Conservation (phyloP, 805 yeast genomes). For the Pichia scutulata region DNA sequence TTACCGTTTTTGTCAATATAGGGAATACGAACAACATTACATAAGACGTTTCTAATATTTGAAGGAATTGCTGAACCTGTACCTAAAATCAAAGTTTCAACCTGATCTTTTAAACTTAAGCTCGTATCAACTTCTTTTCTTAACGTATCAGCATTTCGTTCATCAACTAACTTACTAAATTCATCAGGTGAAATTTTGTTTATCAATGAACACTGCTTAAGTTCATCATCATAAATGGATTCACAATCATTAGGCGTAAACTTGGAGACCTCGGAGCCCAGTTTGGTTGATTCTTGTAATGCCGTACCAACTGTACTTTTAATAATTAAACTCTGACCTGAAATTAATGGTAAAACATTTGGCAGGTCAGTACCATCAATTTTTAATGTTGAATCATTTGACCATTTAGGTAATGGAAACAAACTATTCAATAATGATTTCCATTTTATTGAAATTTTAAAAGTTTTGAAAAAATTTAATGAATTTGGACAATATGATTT, state of each 20-base stretch:
- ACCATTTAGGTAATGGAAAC: constrained; percentile 36
- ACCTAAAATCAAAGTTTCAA: constrained; percentile 72
- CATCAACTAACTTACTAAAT: constrained; percentile 6
- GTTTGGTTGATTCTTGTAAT: constrained; percentile 3
- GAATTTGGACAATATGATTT: constrained; percentile 52
- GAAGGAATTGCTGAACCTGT: constrained; percentile 93
- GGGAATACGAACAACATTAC: constrained; percentile 72
- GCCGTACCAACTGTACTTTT: constrained; percentile 13
- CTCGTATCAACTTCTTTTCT: constrained; percentile 4
- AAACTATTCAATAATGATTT: constrained; percentile 40
- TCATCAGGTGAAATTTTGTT: constrained; percentile 8
- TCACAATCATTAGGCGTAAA: constrained; percentile 19
- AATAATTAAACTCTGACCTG: constrained; percentile 23
- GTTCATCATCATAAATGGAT: constrained; percentile 23
- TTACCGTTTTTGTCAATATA: constrained; percentile 15
- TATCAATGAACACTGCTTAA: constrained; percentile 11
- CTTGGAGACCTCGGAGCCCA: constrained; percentile 2
- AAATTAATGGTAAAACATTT: constrained; percentile 21
- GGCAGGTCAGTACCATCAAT: constrained; percentile 18
- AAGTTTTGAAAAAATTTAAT: constrained; percentile 49
- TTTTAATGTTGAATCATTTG: constrained; percentile 20
- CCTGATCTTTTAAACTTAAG: constrained; percentile 37
- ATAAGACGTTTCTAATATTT: constrained; percentile 73
- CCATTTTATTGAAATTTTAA: constrained; percentile 46
- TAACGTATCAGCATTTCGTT: constrained; percentile 3